Conservation (phyloP, 257 asterid species). For the Solanum chmielewskii region DNA sequence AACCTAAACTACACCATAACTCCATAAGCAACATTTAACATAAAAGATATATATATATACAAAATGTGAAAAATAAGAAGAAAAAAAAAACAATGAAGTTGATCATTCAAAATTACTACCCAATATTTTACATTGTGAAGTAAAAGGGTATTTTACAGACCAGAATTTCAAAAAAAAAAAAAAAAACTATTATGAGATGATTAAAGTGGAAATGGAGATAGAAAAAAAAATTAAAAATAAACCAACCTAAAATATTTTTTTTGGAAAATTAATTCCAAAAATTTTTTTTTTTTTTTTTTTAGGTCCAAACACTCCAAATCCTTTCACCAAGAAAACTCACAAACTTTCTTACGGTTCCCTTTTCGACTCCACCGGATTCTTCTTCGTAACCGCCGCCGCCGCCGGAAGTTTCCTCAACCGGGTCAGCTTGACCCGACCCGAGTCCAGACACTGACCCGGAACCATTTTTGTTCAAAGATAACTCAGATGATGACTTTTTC, state of each 20-base stretch:
- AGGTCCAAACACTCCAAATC: conserved; percentile 73
- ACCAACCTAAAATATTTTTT: conserved; percentile 9
- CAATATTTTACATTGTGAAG: conserved; percentile 1
- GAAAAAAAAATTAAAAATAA: neutral
- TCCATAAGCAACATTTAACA: neutral
- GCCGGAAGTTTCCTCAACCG: conserved; percentile 11
- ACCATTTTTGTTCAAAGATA: conserved; percentile 17
- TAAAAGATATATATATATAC: neutral
- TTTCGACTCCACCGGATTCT: conserved; percentile 16
- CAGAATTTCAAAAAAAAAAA: neutral
- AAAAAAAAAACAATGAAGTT: neutral
- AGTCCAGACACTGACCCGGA: neutral
- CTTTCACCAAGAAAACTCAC: conserved; percentile 59
- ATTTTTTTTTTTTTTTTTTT: neutral
- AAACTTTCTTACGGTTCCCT: conserved; percentile 47
- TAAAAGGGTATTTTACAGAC: neutral
- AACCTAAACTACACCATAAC: neutral
- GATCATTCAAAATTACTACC: neutral
- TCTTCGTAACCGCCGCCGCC: conserved; percentile 5
- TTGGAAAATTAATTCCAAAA: neutral
- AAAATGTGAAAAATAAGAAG: neutral
- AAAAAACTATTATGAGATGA: neutral
- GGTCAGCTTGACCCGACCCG: conserved; percentile 6
- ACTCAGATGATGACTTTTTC: conserved; percentile 10
- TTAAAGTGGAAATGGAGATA: neutral